Base-by-base conservation (phyloP, 2,329 filamentous ascomycete species). In the Aspergillus versicolor region DNA sequence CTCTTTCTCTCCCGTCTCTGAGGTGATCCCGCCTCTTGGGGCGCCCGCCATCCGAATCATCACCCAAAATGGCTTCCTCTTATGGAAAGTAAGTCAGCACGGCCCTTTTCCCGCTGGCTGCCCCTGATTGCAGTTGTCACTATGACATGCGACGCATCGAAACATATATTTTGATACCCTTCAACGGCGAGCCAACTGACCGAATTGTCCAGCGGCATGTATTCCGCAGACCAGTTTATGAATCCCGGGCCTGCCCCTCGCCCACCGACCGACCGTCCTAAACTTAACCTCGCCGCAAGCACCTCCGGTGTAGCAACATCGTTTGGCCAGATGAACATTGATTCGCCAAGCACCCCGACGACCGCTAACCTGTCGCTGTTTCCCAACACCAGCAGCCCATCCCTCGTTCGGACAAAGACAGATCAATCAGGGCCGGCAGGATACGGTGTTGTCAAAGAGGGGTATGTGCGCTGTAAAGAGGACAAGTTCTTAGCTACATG, bases 231-330 rank as follows among this genome's bases (percentile, higher is more conserved):
- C 62, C 84, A 87, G 67, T 97, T 97, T 79, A 95, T 97, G 90
- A 97, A 97, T 76, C 92, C 94, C 61, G 92, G 94, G 63, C 93
- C 94, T 67, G 93, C 94, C 65, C 94, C 94, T 64, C 88, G 90
- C 68, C 93, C 94, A 60, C 94, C 93, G 19, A 88, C 84, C 59
- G 90, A 94, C 70, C 86, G 90, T 68, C 90, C 92, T 60, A 88
- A 90, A 70, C 85, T 96, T 65, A 87, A 88, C 67, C 82, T 95
- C 59, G 42, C 92, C 88, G 60, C 89, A 85, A 71, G 84, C 86
- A 61, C 80, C 67, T 90, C 87, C 72, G 81, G 88, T 61, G 92
- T 87, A 76, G 67, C 72, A 22, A 91, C 93, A 81, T 88, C 88
- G 58, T 79, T 79, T 57, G 70, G 69, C 49, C 89, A 88, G 68